Percentiles rank a stretch among this genome's conserved stretches.
Conservation (phyloP, 805 yeast species). For the Saccharomycopsis fermentans region DNA sequence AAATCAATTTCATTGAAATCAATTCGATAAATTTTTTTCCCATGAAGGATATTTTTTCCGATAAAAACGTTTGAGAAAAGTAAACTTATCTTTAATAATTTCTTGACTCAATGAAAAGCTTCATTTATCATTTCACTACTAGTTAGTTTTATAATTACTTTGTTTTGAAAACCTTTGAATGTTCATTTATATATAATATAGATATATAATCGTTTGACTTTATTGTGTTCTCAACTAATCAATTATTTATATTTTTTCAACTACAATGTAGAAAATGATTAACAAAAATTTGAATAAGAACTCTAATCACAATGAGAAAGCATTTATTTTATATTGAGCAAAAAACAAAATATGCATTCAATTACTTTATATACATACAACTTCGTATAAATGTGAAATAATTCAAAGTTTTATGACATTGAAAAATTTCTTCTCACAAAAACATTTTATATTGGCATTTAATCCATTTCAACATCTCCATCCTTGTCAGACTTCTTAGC, state of each 20-base stretch:
- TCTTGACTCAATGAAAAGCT: constrained; percentile 1
- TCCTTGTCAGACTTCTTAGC: constrained; percentile 29
- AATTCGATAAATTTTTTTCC: neutral
- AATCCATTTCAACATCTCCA: constrained; percentile 28
- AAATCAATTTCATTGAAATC: neutral
- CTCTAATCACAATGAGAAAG: too few species aligned
- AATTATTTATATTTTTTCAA: neutral
- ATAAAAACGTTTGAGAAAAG: neutral
- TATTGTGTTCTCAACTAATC: neutral
- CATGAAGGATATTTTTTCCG: neutral
- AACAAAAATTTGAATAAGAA: too few species aligned
- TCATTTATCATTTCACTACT: neutral
- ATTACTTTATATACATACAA: neutral
- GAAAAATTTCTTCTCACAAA: neutral
- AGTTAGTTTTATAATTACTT: neutral
- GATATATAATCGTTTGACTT: neutral
- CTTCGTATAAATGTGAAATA: neutral
- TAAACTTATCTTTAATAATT: neutral
- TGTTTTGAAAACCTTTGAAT: neutral
- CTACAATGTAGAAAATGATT: too few species aligned
- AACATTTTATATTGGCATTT: neutral
- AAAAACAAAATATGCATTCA: neutral
- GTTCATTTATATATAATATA: neutral
- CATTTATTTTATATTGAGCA: too few species aligned
- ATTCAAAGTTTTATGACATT: neutral